Percentiles rank a stretch among this genome's conserved stretches.
Conservation (phyloP, 768 basidiomycete genomes). For the Daedalea quercina region DNA sequence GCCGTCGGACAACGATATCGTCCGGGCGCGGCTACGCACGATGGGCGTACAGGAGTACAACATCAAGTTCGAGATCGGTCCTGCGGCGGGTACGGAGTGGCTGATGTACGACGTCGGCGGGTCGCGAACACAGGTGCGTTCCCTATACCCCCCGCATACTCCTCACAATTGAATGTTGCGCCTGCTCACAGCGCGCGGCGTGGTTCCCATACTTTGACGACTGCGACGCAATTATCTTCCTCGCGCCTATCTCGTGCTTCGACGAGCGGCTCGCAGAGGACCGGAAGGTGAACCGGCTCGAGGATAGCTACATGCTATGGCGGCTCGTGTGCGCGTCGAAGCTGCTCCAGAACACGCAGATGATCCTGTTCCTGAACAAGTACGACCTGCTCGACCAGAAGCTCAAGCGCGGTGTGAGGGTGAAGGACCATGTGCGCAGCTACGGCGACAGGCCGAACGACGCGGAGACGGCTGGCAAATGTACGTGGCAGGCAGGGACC, state of each 20-base stretch:
- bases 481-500: constrained; percentile 36
- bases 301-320: constrained; percentile 27
- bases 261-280: constrained; percentile 77
- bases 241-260: constrained; percentile 75
- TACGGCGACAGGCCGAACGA: constrained; percentile 73
- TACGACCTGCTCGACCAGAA: constrained; percentile 71
- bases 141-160: no score
- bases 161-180: no score
- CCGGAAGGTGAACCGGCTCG: constrained; percentile 59
- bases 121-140: constrained; percentile 55
- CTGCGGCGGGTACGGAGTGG: constrained; percentile 58
- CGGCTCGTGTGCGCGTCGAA: constrained; percentile 23
- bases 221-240: constrained; percentile 81
- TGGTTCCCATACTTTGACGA: constrained; percentile 86
- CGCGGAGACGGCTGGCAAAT: constrained; percentile 58
- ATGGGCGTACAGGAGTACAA: constrained; percentile 72
- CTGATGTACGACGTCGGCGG: constrained; percentile 79
- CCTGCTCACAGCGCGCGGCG: constrained; percentile 31
- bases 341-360: constrained; percentile 23
- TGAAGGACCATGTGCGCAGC: constrained; percentile 65
- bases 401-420: constrained; percentile 55
- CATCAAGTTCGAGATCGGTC: constrained; percentile 64
- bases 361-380: constrained; percentile 38
- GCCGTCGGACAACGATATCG: constrained; percentile 69
- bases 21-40: constrained; percentile 75